phyloP scores from a whole-genome alignment of 2,329 filamentous ascomycete genomes.

The Sclerotinia minor region DNA sequence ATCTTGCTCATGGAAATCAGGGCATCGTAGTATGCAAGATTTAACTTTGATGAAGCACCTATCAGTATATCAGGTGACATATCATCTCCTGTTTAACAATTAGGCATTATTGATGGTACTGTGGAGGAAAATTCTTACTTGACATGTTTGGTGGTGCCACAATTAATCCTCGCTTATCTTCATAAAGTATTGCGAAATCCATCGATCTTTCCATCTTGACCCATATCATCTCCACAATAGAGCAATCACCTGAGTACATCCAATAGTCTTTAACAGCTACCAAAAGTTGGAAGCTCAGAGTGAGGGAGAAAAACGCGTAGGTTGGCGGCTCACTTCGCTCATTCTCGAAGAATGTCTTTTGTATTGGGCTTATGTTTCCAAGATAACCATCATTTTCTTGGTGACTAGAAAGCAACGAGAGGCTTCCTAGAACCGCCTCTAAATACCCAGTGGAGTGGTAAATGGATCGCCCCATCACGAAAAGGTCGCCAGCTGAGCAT shows the following conservation, averaged over 20 bases:
- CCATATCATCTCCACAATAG: slow-evolving; percentile 55
- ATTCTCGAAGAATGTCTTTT: slow-evolving; percentile 13
- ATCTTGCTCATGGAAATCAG: slow-evolving; percentile 32
- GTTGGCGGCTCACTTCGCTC: slow-evolving; percentile 4
- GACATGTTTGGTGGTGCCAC: slow-evolving; percentile 10
- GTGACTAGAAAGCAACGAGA: slow-evolving; percentile 14
- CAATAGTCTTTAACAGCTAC: slow-evolving; percentile 18
- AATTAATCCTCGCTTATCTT: slow-evolving; percentile 8
- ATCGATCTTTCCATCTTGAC: slow-evolving; percentile 10
- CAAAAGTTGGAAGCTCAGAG: background rate
- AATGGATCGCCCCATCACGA: slow-evolving; percentile 14
- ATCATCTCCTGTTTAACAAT: background rate
- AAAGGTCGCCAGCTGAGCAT: slow-evolving; percentile 8
- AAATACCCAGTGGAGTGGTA: slow-evolving; percentile 13
- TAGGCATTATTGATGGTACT: background rate
- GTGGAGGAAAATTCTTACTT: background rate
- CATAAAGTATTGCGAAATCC: slow-evolving; percentile 5
- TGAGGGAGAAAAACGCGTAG: slow-evolving; percentile 9
- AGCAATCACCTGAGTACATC: slow-evolving; percentile 13
- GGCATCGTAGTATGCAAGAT: slow-evolving; percentile 34
- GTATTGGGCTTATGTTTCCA: slow-evolving; percentile 16
- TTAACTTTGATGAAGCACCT: slow-evolving; percentile 34
- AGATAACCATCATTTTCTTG: slow-evolving; percentile 1
- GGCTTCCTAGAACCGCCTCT: slow-evolving; percentile 3
- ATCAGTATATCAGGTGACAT: slow-evolving; percentile 7